Conservation (phyloP, 2,329 filamentous ascomycete genomes). For the Fusarium pseudograminearum region DNA sequence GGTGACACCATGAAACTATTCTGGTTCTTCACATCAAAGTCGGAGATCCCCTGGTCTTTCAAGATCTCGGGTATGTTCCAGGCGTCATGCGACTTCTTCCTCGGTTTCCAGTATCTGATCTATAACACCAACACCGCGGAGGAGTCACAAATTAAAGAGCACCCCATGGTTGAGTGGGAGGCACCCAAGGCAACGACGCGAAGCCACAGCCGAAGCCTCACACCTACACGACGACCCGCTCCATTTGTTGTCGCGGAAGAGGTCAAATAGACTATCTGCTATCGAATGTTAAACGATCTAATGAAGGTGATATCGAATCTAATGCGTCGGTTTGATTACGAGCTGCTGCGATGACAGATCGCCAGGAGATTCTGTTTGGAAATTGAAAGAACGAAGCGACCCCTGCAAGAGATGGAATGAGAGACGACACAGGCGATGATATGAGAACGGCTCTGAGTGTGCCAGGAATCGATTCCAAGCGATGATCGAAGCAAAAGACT, state of each 20-base stretch:
- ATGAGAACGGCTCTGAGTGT: background rate
- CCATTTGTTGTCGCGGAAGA: conserved; percentile 53
- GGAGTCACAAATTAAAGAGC: conserved; percentile 53
- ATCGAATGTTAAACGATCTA: conserved; percentile 29
- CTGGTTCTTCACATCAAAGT: conserved; percentile 80
- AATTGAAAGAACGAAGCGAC: background rate
- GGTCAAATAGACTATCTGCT: conserved; percentile 18
- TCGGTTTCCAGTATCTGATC: conserved; percentile 80
- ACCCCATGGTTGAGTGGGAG: conserved; percentile 54
- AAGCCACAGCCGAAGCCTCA: conserved; percentile 52
- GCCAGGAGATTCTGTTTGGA: background rate
- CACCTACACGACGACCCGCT: conserved; percentile 56
- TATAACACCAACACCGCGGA: conserved; percentile 72
- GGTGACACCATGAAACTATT: conserved; percentile 91
- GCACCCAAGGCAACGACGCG: conserved; percentile 44
- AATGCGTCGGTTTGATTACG: conserved; percentile 11
- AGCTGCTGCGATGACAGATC: conserved; percentile 8
- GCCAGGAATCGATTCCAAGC: background rate
- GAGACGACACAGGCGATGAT: too few species aligned
- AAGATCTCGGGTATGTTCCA: conserved; percentile 87
- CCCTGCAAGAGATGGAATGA: conserved; percentile 30
- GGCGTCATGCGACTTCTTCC: conserved; percentile 78
- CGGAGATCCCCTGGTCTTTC: conserved; percentile 80
- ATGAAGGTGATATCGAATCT: conserved; percentile 29
- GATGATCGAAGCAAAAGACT: background rate